phyloP scores from a whole-genome alignment of 1,139 yeast species.

The Hansenula lynferdii region DNA sequence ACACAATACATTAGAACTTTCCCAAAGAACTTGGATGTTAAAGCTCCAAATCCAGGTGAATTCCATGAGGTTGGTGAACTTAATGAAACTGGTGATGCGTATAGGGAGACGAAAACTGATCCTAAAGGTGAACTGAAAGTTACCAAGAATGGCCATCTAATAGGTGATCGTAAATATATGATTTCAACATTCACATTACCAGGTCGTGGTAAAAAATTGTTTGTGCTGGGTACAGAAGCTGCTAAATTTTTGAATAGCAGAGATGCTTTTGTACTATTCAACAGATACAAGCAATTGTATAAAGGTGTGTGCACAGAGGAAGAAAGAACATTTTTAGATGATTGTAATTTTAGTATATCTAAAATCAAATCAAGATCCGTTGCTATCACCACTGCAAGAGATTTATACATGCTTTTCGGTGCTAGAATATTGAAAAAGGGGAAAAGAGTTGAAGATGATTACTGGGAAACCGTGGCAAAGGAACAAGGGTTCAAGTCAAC shows the following conservation, averaged over 20 bases:
- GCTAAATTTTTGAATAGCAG: conserved; percentile 61
- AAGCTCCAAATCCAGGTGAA: conserved; percentile 4
- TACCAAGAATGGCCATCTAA: conserved; percentile 47
- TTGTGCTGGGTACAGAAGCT: conserved; percentile 65
- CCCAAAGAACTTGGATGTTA: conserved; percentile 11
- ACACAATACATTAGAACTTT: conserved; percentile 10
- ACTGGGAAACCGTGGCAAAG: conserved; percentile 67
- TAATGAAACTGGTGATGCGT: conserved; percentile 29
- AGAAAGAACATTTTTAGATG: conserved; percentile 57
- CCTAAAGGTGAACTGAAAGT: conserved; percentile 53
- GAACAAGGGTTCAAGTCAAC: conserved; percentile 50
- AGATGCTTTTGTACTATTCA: conserved; percentile 61
- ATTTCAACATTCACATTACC: conserved; percentile 57
- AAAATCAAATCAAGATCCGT: conserved; percentile 63
- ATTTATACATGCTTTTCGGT: conserved; percentile 69
- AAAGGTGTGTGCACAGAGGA: conserved; percentile 53
- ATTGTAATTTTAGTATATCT: conserved; percentile 47
- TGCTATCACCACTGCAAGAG: conserved; percentile 45
- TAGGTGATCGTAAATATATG: conserved; percentile 53
- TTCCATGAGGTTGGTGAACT: conserved; percentile 17
- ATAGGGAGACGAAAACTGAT: conserved; percentile 32
- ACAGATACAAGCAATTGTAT: conserved; percentile 52
- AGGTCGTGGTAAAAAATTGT: conserved; percentile 43
- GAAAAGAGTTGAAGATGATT: conserved; percentile 65
- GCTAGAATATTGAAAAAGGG: conserved; percentile 62